Evolutionary conservation across 345 rosid genomes (phyloP).

Genomic region (Punica granatum): DNA sequence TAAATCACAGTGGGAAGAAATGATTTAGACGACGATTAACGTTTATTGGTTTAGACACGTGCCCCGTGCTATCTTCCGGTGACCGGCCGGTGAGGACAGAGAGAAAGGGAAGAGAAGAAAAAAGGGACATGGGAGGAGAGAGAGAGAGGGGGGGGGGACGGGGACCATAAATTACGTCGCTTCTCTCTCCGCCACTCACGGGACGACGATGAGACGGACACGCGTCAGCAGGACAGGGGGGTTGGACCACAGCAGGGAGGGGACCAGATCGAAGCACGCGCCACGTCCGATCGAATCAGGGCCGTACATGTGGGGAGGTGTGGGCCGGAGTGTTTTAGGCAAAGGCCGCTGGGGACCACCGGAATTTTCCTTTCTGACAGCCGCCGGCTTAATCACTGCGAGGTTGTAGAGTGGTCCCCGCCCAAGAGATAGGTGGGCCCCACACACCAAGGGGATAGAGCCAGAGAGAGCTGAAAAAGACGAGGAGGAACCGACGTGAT

Average conservation of each 20-base stretch:
- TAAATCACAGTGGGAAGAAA: no score
- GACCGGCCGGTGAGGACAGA: neutral
- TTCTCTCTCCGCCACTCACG: slow-evolving; percentile 38
- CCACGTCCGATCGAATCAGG: slow-evolving; percentile 20
- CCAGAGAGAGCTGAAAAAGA: neutral
- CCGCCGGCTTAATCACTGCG: slow-evolving; percentile 76
- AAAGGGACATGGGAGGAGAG: neutral
- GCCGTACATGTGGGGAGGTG: slow-evolving; percentile 42
- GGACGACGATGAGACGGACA: slow-evolving; percentile 29
- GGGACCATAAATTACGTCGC: neutral
- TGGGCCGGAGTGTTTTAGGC: neutral
- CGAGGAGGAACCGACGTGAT: no score
- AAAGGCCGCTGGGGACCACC: slow-evolving; percentile 40
- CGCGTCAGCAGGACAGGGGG: slow-evolving; percentile 28
- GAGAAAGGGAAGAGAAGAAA: neutral
- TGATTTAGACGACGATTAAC: neutral
- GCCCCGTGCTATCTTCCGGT: neutral
- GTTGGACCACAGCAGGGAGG: slow-evolving; percentile 55
- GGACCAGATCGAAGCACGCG: slow-evolving; percentile 22
- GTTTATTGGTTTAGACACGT: neutral
- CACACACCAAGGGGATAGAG: neutral
- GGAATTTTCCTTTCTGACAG: slow-evolving; percentile 53
- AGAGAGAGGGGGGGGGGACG: neutral
- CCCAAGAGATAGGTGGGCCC: slow-evolving; percentile 18
- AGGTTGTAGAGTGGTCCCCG: slow-evolving; percentile 23